phyloP scores from a whole-genome alignment of 2,329 filamentous ascomycete species.

The Cladophialophora carrionii region DNA sequence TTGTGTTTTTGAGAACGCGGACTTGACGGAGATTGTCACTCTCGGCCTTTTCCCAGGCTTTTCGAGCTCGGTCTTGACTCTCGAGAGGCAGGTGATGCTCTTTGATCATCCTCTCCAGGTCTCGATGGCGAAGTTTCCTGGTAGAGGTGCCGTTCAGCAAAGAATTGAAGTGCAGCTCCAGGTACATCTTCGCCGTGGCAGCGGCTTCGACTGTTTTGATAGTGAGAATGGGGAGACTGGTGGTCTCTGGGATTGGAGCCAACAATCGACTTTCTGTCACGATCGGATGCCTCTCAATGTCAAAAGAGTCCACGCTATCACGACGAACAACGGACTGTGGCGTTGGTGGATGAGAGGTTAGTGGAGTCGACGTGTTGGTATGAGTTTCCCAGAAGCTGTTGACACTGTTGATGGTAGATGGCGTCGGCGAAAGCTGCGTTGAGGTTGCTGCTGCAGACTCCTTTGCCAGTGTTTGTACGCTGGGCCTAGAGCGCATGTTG shows the following conservation, averaged over 20 bases:
- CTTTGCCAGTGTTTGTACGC: conserved; percentile 31
- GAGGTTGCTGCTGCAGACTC: conserved; percentile 16
- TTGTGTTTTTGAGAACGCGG: conserved; percentile 69
- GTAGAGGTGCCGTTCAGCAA: conserved; percentile 61
- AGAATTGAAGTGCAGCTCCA: conserved; percentile 83
- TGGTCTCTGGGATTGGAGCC: conserved; percentile 33
- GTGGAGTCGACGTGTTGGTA: conserved; percentile 26
- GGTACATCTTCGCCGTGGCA: conserved; percentile 78
- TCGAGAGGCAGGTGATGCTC: conserved; percentile 27
- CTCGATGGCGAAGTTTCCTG: conserved; percentile 63
- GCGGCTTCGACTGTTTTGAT: conserved; percentile 71
- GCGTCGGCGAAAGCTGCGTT: conserved; percentile 24
- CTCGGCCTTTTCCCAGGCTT: conserved; percentile 68
- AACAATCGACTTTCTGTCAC: conserved; percentile 20
- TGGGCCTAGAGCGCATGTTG: conserved; percentile 33
- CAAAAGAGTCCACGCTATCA: conserved; percentile 22
- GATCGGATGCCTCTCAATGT: conserved; percentile 23
- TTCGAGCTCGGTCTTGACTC: conserved; percentile 48
- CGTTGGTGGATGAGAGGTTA: conserved; percentile 32
- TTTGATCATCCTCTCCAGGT: conserved; percentile 66
- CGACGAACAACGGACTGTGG: conserved; percentile 23
- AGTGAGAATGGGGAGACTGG: conserved; percentile 16
- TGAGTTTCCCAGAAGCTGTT: conserved; percentile 18
- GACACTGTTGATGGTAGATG: conserved; percentile 32
- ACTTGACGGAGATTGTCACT: conserved; percentile 73